Base-by-base conservation (phyloP, 2,329 filamentous ascomycete genomes). In the Biscogniauxia marginata region DNA sequence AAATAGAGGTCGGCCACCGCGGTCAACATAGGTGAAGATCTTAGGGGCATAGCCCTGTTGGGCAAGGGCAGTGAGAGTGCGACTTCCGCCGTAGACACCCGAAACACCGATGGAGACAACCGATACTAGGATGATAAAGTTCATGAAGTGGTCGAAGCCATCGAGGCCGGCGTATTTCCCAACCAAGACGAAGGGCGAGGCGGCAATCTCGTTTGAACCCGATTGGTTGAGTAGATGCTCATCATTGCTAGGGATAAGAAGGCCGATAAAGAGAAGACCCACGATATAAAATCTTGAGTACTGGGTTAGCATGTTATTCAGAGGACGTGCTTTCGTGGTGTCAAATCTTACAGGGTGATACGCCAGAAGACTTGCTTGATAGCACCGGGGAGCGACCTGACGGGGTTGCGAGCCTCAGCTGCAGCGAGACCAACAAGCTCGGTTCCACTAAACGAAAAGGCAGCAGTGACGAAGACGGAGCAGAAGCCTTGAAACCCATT, bases 401-500 rank as follows among this genome's bases (percentile, higher is more conserved):
- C 80, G 0, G 89, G 89, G 67, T 90, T 90, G 8, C 76, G 73
- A 0, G 88, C 84, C 71, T 92, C 89, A 6, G 87, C 88, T 0
- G 88, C 88, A 3, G 88, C 87, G 2, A 91, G 79, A 63, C 88
- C 88, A n/a, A 91, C 87, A 2, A 90, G 77, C 67, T 91, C 88
- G 0, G 88, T 90, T 13, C 88, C 88, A 16, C 84, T 83, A 67
- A 90, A 91, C 20, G 88, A 77, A 66, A 91, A 91, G 3, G 88
- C 87, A 3, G 88, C 87, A 1, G 85, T 90, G 50, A 91, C 87
- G 61, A 90, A 89, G 51, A 87, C 85, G 57, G 80, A 81, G 70
- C 87, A 91, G 60, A 91, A 82, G 1, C 89, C 89, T 60, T 88
- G 87, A 75, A 91, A 91, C 23, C 88, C 88, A 65, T 90, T 84